Evolutionary conservation across 768 basidiomycete genomes (phyloP).

Genomic region (Plicaturopsis crispa): DNA sequence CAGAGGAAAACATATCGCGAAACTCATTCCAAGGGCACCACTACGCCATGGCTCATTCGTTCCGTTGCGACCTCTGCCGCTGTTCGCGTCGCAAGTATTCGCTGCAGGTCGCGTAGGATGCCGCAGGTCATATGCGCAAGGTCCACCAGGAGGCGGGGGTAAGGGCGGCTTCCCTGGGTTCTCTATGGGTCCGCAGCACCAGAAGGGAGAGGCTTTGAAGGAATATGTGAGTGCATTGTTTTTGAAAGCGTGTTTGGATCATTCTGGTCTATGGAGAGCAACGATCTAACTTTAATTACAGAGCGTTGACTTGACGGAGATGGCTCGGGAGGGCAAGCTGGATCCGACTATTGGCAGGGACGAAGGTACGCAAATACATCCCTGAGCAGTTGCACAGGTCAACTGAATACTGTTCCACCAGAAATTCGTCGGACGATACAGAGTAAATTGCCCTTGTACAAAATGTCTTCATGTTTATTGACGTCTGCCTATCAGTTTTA

Average conservation of each 20-base stretch:
- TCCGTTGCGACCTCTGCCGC: no score
- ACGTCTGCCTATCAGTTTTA: constrained; percentile 46
- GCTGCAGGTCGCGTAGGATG: no score
- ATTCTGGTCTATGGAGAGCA: constrained; percentile 2
- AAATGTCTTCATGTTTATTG: not conserved
- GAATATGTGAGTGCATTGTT: constrained; percentile 50
- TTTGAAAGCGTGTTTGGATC: constrained; percentile 23
- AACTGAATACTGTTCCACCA: constrained; percentile 11
- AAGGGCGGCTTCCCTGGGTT: constrained; percentile 56
- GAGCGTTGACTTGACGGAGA: constrained; percentile 80
- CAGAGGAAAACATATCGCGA: no score
- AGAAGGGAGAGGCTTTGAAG: constrained; percentile 82
- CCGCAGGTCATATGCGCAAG: constrained; percentile 51
- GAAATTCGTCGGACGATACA: constrained; percentile 90
- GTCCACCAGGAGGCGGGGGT: constrained; percentile 32
- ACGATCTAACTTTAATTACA: constrained; percentile 17
- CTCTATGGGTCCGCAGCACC: constrained; percentile 48
- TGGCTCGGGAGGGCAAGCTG: constrained; percentile 78
- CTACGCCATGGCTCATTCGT: no score
- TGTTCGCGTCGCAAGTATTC: no score
- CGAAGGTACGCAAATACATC: constrained; percentile 42
- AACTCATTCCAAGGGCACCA: no score
- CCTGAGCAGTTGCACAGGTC: not conserved
- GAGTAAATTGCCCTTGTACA: constrained; percentile 39
- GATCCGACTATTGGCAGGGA: constrained; percentile 90